Percentiles rank a stretch among this genome's conserved stretches.
phyloP scores from a whole-genome alignment of 2,329 filamentous ascomycete genomes.

The Fusarium sp. region DNA sequence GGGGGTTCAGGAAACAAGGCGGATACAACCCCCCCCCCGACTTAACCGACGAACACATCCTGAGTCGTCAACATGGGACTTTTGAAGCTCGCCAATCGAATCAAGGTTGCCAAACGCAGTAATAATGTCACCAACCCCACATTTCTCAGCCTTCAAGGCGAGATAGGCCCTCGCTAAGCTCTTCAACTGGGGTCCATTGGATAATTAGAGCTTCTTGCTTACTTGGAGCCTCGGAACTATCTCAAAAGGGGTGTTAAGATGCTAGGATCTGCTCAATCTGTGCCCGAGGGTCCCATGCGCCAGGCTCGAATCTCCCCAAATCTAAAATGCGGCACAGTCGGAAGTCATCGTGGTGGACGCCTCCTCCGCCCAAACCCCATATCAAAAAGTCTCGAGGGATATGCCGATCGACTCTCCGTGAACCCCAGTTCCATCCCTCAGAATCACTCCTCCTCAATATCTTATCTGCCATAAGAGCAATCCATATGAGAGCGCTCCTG shows the following conservation, averaged over 20 bases:
- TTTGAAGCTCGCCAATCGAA: neutral
- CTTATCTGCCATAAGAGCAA: neutral
- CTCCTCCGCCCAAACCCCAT: neutral
- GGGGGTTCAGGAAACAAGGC: no score
- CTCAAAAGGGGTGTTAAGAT: neutral
- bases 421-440: neutral
- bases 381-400: neutral
- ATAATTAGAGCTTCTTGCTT: neutral
- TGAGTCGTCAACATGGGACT: neutral
- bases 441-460: neutral
- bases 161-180: neutral
- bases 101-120: neutral
- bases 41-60: no score
- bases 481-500: neutral
- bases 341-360: neutral
- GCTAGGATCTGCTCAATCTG: neutral
- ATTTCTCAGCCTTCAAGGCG: neutral
- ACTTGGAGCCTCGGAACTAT: neutral
- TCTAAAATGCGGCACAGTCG: neutral
- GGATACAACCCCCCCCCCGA: no score
- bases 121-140: neutral
- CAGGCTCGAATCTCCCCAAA: neutral
- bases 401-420: neutral
- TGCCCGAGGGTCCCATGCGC: neutral
- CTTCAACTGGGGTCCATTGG: neutral